Base-by-base conservation (phyloP, 2,329 filamentous ascomycete genomes). In the Pseudogymnoascus sp. region DNA sequence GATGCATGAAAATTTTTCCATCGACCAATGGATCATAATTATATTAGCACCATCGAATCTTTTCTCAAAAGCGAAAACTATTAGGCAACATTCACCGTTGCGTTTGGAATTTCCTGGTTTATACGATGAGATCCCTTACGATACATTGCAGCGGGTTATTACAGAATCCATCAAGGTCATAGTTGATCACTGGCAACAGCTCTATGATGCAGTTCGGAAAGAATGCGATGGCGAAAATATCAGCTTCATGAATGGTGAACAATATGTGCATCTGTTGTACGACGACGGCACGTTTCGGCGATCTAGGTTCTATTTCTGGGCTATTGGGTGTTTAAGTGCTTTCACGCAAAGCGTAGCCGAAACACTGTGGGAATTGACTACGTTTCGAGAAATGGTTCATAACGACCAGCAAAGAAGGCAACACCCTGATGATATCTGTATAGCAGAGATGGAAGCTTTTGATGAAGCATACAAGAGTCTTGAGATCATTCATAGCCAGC, bases 261-360 rank as follows among this genome's bases (percentile, higher is more conserved):
- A 26, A 28, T 48, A 48, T 15, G 21, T 48, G 7, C 41, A 48
- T 38, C 62, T 70, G 0, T 41, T 68, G 2, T 67, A 66, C 26
- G 68, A 70, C 39, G 67, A 70, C 58, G 64, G 64, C 6, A 60
- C 58, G 6, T 70, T 68, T 59, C 63, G 65, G 12, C 62, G 67
- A 41, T 69, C 67, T 5, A 61, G 63, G 18, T 62, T 60, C 4
- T 69, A 67, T 55, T 70, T 68, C 60, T 69, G 68, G 67, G 65
- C 63, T 13, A 68, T 70, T 45, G 64, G 62, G 34, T 64, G 58
- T 59, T 61, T 64, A 37, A 61, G 58, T 5, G 63, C 65, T 37
- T 64, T 66, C 15, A 62, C 65, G 19, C 57, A 38, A 28, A 41
- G 60, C 39, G 66, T 69, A 34, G 48, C 60, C 5, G 65, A 65